Conservation (phyloP, 169 alveolate species). For the Plasmodium blacklocki region DNA sequence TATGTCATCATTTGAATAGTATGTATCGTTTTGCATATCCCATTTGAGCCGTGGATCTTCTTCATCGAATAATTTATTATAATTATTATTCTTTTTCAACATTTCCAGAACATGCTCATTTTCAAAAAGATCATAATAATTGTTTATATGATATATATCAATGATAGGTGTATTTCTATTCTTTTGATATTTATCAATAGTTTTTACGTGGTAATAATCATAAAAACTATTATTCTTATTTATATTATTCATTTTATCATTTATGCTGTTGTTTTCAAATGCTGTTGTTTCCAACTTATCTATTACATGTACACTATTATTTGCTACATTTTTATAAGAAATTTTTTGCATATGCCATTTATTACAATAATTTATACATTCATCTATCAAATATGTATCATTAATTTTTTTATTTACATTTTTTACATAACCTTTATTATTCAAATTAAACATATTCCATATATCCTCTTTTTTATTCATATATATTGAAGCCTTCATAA, state of each 20-base stretch:
- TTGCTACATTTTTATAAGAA: not conserved
- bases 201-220: too few species aligned
- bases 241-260: too few species aligned
- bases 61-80: slow-evolving; percentile 8
- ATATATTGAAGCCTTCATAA: too few species aligned
- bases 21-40: slow-evolving; percentile 2
- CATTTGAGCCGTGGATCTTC: slow-evolving; percentile 8
- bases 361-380: slow-evolving; percentile 15
- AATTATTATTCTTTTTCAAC: not conserved
- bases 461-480: not conserved
- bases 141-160: slow-evolving; percentile 10
- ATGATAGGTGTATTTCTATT: not conserved
- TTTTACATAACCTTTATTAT: not conserved
- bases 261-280: too few species aligned
- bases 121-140: slow-evolving; percentile 23
- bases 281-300: too few species aligned
- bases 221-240: too few species aligned
- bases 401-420: slow-evolving; percentile 14
- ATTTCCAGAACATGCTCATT: not conserved
- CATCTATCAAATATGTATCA: not conserved
- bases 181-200: not conserved
- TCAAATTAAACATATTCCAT: not conserved
- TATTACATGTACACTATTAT: too few species aligned
- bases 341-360: slow-evolving; percentile 8
- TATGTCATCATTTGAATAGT: slow-evolving; percentile 11